phyloP scores from a whole-genome alignment of 2,329 filamentous ascomycete species.

The Dactylonectria macrodidyma region DNA sequence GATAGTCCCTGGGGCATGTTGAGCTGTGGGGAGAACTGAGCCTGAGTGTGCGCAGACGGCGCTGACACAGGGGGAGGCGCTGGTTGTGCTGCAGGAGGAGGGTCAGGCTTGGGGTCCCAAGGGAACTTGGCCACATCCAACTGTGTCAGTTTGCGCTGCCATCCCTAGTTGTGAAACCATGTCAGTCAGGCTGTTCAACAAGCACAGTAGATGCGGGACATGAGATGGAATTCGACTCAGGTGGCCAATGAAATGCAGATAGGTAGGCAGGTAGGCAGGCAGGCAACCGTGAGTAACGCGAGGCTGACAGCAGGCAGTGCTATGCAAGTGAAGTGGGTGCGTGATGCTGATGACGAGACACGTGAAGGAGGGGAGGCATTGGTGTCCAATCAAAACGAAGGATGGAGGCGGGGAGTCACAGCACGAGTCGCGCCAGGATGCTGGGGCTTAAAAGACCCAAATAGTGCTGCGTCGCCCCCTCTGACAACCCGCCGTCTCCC shows the following conservation, averaged over 20 bases:
- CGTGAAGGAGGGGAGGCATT: slow-evolving; percentile 28
- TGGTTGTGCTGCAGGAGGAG: slow-evolving; percentile 57
- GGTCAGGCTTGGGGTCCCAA: slow-evolving; percentile 91
- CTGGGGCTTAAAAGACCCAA: slow-evolving; percentile 69
- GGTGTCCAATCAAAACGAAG: slow-evolving; percentile 42
- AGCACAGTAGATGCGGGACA: slow-evolving; percentile 14
- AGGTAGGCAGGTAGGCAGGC: not conserved
- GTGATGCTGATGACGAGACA: slow-evolving; percentile 23
- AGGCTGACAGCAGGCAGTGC: slow-evolving; percentile 19
- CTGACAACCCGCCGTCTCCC: slow-evolving; percentile 49
- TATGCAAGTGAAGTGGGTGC: slow-evolving; percentile 21
- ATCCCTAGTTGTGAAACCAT: slow-evolving; percentile 73
- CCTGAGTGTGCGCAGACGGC: slow-evolving; percentile 48
- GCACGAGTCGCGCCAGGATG: slow-evolving; percentile 44
- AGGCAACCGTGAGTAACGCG: not conserved
- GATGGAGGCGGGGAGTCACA: slow-evolving; percentile 40
- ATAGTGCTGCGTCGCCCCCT: slow-evolving; percentile 67
- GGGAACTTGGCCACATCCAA: slow-evolving; percentile 91
- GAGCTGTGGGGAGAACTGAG: slow-evolving; percentile 51
- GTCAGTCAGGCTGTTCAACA: slow-evolving; percentile 40
- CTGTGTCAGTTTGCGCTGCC: slow-evolving; percentile 91
- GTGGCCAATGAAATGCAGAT: not conserved
- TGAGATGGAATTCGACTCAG: not conserved
- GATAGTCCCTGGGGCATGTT: slow-evolving; percentile 46
- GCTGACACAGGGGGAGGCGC: slow-evolving; percentile 44